Evolutionary conservation across 345 rosid genomes (phyloP), one percentile per base, ranked within the genome.

Genomic region (Eucalyptus dawsonii): DNA sequence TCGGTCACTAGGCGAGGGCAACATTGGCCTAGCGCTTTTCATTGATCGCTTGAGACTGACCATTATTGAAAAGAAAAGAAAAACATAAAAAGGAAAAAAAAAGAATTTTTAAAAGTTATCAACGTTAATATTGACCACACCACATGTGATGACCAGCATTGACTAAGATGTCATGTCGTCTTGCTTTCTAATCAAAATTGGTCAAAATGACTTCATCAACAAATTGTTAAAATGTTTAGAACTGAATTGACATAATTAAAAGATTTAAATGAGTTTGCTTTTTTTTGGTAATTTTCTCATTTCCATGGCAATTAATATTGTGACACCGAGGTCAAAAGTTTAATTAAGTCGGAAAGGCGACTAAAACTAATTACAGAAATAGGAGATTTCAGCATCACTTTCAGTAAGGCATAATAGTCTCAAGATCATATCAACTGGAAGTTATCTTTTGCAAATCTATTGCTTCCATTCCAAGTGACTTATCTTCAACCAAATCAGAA

Each of bases 101-200:
- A 56, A 56, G 29, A 62, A 13, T 13, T 62, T 62, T 62, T 12
- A 62, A 29, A 62, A 62, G 1, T 62, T 62, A 29, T 62, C 34
- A 3, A 29, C 0, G 1, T 62, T 13, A 27, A 14, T 6, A 4
- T 0, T 3, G 1, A 17, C 4, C 4, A 62, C 2, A 27, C 4
- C 69, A 62, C 16, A 29, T 62, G 27, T 1, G 14, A 56, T 56
- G 62, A 24, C 62, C 0, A 2, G 0, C 3, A 1, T 24, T 56
- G 29, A 22, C 11, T 56, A 56, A 25, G 62, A 56, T 29, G 31
- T 0, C 2, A 29, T 3, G 9, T 62, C 1, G 0, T 1, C n/a
- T n/a, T 29, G 34, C 15, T 29, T 27, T 62, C 1, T 29, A 6
- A 13, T 62, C 17, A 62, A 62, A 62, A 12, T 62, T 62, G 1